These are phyloP conservation scores for Metroxylon sagu DNA, from an alignment of 176 grass and related monocot genomes.

Conservation along the genomic window DNA sequence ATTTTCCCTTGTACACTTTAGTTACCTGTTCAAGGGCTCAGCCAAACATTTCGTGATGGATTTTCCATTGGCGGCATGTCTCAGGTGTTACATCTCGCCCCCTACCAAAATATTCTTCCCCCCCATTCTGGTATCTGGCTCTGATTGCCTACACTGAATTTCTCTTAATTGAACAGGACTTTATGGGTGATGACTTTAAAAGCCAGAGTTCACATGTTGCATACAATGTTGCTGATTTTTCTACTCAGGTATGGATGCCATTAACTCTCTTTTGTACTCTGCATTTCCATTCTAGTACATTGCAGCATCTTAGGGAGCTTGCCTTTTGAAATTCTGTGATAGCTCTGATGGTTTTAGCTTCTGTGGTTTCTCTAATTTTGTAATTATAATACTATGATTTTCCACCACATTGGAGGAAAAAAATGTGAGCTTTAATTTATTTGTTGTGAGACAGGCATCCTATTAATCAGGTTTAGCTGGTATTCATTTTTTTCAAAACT, in stretches of 20 bases:
- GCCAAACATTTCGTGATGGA: slow-evolving; percentile 95
- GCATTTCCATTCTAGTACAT: too few species aligned
- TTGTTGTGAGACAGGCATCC: too few species aligned
- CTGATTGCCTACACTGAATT: not conserved
- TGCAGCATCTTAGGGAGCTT: too few species aligned
- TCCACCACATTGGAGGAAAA: too few species aligned
- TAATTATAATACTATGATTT: too few species aligned
- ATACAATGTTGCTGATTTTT: slow-evolving; percentile 97
- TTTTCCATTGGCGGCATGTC: slow-evolving; percentile 98
- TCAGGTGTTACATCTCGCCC: slow-evolving; percentile 34
- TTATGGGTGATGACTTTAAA: slow-evolving; percentile 95
- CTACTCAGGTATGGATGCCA: slow-evolving; percentile 53
- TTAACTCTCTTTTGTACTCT: not conserved
- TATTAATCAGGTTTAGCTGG: too few species aligned
- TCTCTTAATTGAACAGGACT: slow-evolving; percentile 48
- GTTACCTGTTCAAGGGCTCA: slow-evolving; percentile 92
- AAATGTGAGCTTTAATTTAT: too few species aligned
- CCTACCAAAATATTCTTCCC: too few species aligned
- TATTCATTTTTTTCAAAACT: too few species aligned
- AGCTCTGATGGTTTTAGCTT: too few species aligned
- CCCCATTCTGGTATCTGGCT: slow-evolving; percentile 20
- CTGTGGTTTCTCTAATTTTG: too few species aligned
- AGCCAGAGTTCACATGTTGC: slow-evolving; percentile 93
- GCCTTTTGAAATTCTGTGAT: too few species aligned
- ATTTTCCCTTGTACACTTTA: slow-evolving; percentile 13